Base-by-base conservation (phyloP, 768 basidiomycete genomes). In the Udeniomyces megalosporus region DNA sequence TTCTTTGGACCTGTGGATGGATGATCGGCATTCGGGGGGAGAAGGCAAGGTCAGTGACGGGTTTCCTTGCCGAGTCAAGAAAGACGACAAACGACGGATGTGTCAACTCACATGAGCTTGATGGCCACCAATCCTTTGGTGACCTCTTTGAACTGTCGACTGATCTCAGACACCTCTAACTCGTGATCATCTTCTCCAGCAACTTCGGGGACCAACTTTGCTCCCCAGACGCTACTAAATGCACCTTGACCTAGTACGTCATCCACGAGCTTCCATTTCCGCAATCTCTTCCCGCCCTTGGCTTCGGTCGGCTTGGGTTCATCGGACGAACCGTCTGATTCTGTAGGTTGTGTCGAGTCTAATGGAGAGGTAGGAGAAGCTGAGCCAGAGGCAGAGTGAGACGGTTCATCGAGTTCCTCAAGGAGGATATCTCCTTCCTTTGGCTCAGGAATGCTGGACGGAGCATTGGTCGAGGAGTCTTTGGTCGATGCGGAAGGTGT, bases 91-190 rank as follows among this genome's bases (percentile, higher is more conserved):
- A 1, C 8, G 10, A 5, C n/a, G n/a, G n/a, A n/a, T n/a, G n/a
- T n/a, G n/a, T n/a, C n/a, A 24, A 60, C 58, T 60, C 46, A 60
- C 64, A 80, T 77, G 71, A 80, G 72, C 73, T 82, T 82, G 69
- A 81, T 73, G 14, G 81, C 81, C n/a, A 80, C 80, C 1, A 78
- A 75, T 72, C 44, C 75, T 74, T 48, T 58, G 31, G 26, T 65
- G 59, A 67, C 62, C 31, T 48, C 54, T 48, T 66, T 56, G 17
- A 65, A 68, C 29, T 66, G n/a, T n/a, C n/a, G n/a, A n/a, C n/a
- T n/a, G n/a, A n/a, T n/a, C n/a, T n/a, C n/a, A n/a, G n/a, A n/a
- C n/a, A n/a, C 67, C 42, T 64, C 62, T 52, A 55, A 69, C 14
- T 63, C 56, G 15, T 42, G n/a, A n/a, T n/a, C n/a, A n/a, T n/a